Conservation (phyloP, 805 yeast genomes). For the Candida insectorum region DNA sequence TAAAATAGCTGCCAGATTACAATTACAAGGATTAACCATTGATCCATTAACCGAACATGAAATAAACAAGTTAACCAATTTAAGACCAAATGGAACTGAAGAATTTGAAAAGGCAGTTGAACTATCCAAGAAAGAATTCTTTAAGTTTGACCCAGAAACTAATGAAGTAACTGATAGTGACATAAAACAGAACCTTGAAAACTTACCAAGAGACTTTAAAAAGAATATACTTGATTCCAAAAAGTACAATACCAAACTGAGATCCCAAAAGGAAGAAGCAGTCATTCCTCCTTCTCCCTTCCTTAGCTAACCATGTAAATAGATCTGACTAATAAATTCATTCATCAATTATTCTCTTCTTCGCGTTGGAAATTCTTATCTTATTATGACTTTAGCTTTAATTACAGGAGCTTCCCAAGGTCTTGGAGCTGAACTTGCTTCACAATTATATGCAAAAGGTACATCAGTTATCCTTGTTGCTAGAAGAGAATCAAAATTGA, state of each 20-base stretch:
- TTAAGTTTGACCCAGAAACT: conserved; percentile 30
- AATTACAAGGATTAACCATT: conserved; percentile 55
- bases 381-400: no score
- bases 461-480: conserved; percentile 76
- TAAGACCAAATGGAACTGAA: conserved; percentile 48
- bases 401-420: conserved; percentile 97
- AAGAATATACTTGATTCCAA: conserved; percentile 27
- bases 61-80: conserved; percentile 46
- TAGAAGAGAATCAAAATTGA: conserved; percentile 62
- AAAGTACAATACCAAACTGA: conserved; percentile 29
- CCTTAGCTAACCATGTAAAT: conserved; percentile 10
- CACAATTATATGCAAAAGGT: conserved; percentile 46
- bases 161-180: conserved; percentile 20
- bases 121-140: conserved; percentile 33
- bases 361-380: no score
- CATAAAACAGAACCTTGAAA: conserved; percentile 25
- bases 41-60: conserved; percentile 52
- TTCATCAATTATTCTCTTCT: no score
- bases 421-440: conserved; percentile 76
- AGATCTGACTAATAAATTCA: no score
- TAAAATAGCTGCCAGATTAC: conserved; percentile 78
- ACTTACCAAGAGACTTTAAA: conserved; percentile 27
- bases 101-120: conserved; percentile 64
- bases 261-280: conserved; percentile 15
- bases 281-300: conserved; percentile 35